Evolutionary conservation across 2,329 filamentous ascomycete genomes (phyloP), one percentile per base, ranked within the genome.

Genomic region (Pseudogymnoascus sp.): DNA sequence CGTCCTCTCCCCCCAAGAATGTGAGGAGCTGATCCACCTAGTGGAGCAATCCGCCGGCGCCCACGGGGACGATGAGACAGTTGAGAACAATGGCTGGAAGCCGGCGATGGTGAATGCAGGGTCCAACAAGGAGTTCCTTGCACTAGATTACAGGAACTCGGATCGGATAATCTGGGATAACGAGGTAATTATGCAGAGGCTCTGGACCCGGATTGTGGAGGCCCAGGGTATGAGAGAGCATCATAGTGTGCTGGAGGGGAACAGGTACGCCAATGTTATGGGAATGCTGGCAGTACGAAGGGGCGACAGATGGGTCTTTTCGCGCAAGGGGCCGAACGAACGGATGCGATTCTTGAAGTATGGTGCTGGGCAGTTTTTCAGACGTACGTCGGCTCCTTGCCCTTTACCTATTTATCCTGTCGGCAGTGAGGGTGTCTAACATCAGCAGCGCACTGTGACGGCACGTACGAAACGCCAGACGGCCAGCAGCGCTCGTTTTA

Each of bases 141-240:
- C 79, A 3, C 77, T 81, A 1, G 80, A 84, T 7, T 83, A 83
- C 59, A 80, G 90, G 14, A 86, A 89, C 65, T 87, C 87, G 68
- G 87, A 87, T n/a, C 81, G 90, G 2, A 90, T 93, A 66, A 87
- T 94, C 67, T 90, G 86, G 82, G 89, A 94, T 69, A 75, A 81
- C 12, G 77, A 80, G 59, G 81, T 82, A 1, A 67, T 93, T 1
- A 86, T 84, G 0, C 78, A 82, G 23, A 81, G 83, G 21, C 68
- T 94, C 0, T 87, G 88, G 81, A 77, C 75, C 41, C 80, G 90
- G 8, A 81, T 87, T 1, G 70, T 78, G 19, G 74, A 81, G 21
- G 66, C 72, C 52, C 72, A 76, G 2, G 78, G 77, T 1, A 66
- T 84, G 33, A 67, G 65, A 14, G 75, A 78, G 35, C 67, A 74